Base-by-base conservation (phyloP, 2,329 filamentous ascomycete genomes). In the Sporothrix phasma region DNA sequence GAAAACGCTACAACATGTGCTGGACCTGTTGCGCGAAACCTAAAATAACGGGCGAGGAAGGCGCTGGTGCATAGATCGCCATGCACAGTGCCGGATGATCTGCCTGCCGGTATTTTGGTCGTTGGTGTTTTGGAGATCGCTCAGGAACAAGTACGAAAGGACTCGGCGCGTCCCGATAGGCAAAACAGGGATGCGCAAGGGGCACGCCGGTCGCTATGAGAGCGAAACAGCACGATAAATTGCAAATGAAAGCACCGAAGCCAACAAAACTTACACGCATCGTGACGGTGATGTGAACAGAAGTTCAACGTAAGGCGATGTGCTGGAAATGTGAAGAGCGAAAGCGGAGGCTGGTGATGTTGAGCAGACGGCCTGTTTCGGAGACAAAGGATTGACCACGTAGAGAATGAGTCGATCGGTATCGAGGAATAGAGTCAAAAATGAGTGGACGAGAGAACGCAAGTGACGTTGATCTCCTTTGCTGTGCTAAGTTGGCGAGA, bases 221-320 rank as follows among this genome's bases (percentile, higher is more conserved):
- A 26, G 41, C 17, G 29, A 26, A 43, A 43, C 3, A 43, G 22
- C 15, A 22, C 6, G 1, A 31, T 6, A 17, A n/a, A 26, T 4
- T 17, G 26, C 17, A 54, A 49, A 22, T 7, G 19, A 41, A 15
- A 54, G 10, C 10, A 37, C 29, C 15, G 13, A 46, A n/a, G 24
- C 17, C n/a, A 10, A 37, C 34, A 37, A n/a, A 56, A 63, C 62
- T 47, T 62, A 66, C 65, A 66, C 62, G 62, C 65, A 66, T 66
- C 26, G 56, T 60, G 64, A 54, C 41, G 34, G 13, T 56, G 29
- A 24, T 51, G 13, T 15, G 26, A 59, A 24, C 39, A 31, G 13
- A 19, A 58, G 17, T 2, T 17, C 43, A 29, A 60, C 5, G 17
- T 37, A 29, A 60, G 4, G 17, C 15, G 13, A 61, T 24, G n/a